These are phyloP conservation scores for Aspergillus felis DNA, from an alignment of 2,329 filamentous ascomycete genomes.

Conservation along the genomic window DNA sequence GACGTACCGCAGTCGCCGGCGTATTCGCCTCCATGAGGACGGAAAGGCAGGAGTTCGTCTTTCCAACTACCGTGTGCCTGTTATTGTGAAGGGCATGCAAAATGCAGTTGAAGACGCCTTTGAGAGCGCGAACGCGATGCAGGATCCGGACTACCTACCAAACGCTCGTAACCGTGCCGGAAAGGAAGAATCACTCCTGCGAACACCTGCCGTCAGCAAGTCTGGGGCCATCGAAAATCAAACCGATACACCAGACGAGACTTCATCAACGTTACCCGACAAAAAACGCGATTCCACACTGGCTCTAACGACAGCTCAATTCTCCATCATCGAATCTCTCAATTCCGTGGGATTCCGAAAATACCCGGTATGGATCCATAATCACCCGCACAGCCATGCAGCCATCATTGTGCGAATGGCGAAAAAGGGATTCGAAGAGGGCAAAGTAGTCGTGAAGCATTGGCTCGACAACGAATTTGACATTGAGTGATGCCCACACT, in stretches of 20 bases:
- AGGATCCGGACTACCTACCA: slow-evolving; percentile 68
- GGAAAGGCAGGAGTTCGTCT: slow-evolving; percentile 65
- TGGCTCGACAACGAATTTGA: slow-evolving; percentile 75
- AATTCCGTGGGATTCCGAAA: slow-evolving; percentile 60
- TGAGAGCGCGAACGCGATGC: slow-evolving; percentile 65
- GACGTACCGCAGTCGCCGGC: slow-evolving; percentile 66
- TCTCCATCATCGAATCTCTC: slow-evolving; percentile 75
- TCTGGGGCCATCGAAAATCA: slow-evolving; percentile 1
- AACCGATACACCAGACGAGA: not conserved
- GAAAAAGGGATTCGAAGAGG: slow-evolving; percentile 70
- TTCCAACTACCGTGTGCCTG: slow-evolving; percentile 68
- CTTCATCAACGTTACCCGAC: not conserved
- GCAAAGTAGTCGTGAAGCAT: slow-evolving; percentile 71
- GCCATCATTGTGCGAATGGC: slow-evolving; percentile 76
- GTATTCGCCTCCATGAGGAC: slow-evolving; percentile 72
- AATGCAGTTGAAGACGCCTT: slow-evolving; percentile 74
- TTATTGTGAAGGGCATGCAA: slow-evolving; percentile 71
- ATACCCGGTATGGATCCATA: slow-evolving; percentile 53
- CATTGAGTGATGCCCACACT: slow-evolving; percentile 37
- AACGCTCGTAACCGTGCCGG: slow-evolving; percentile 44
- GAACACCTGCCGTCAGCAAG: not conserved
- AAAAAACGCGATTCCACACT: slow-evolving; percentile 58
- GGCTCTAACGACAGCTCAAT: slow-evolving; percentile 74
- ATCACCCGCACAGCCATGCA: slow-evolving; percentile 76
- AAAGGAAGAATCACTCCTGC: slow-evolving; percentile 7